Evolutionary conservation across 768 basidiomycete species (phyloP).

Genomic region (Termitomyces bulborhizus): DNA sequence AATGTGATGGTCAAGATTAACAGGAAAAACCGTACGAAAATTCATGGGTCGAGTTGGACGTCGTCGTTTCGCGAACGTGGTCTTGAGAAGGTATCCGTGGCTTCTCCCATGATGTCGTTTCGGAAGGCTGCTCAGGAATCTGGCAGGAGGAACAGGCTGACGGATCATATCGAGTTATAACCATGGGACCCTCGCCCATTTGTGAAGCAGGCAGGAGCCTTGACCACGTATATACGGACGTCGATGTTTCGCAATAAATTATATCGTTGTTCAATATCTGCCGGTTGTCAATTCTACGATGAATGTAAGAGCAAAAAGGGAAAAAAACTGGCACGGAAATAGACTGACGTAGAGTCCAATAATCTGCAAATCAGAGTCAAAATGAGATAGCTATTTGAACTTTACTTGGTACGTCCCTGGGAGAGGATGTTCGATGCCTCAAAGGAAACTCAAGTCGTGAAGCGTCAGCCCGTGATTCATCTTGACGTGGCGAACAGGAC

Average conservation of each 20-base stretch:
- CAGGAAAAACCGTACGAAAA: not conserved
- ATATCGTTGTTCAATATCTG: not conserved
- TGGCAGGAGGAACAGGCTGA: not conserved
- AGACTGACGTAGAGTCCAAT: not conserved
- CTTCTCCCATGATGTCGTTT: not conserved
- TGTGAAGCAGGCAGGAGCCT: conserved; percentile 36
- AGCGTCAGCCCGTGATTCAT: not conserved
- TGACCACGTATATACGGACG: conserved; percentile 44
- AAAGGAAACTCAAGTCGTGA: not conserved
- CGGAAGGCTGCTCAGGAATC: not conserved
- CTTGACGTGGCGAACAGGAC: not conserved
- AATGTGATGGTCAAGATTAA: not conserved
- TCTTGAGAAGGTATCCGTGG: not conserved
- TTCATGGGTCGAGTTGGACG: not conserved
- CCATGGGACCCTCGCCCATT: conserved; percentile 31
- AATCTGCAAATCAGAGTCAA: not conserved
- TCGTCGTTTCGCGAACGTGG: not conserved
- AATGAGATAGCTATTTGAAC: not conserved
- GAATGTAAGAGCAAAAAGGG: not conserved
- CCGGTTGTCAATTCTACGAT: not conserved
- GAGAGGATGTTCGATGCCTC: not conserved
- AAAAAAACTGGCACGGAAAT: not conserved
- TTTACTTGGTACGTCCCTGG: not conserved
- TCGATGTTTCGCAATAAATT: conserved; percentile 29
- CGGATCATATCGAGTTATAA: conserved; percentile 23